Base-by-base conservation (phyloP, 108 stramenopile genomes). In the Cylindrotheca closterium region DNA sequence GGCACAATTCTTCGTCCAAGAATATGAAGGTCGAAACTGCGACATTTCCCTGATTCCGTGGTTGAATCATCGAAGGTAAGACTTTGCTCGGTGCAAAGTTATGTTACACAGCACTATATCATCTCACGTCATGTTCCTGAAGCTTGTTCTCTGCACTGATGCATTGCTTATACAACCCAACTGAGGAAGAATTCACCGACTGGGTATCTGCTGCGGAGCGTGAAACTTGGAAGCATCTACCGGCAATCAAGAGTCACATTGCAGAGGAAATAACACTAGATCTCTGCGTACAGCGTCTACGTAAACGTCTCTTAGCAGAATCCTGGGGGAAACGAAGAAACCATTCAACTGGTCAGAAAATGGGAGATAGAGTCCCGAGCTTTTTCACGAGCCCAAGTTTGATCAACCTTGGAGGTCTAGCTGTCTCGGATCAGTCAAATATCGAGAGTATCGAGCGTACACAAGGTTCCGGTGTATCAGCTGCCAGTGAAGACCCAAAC, bases 41-140 rank as follows among this genome's bases (percentile, higher is more conserved):
- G 98, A 99, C 71, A 83, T 99, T n/a, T 97, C 97, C 17, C 67
- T 99, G 46, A 87, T 92, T 37, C 98, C 98, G 10, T 96, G 96
- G 94, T 65, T 78, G 30, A 81, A 85, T 26, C 90, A 96, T 53
- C 79, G 94, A 37, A 42, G 37, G 37, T 42, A 42, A 10, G 37
- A 7, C 15, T 15, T 10, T 10, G 37, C 10, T 42, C 15, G 7
- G 37, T 42, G 7, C 37, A 15, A 42, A 42, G 7, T 42, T 42
- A 15, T 42, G 10, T 15, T 15, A 42, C 7, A 15, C 15, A 15
- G 37, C 37, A 42, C 37, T 15, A 42, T 10, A 15, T 15, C 71
- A 81, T 25, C 59, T 97, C n/a, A 65, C 87, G 2, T 82, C 78
- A 54, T 42, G 7, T 42, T 15, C 37, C 15, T 42, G 37, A 10